Evolutionary conservation across 2,329 filamentous ascomycete genomes (phyloP).

Genomic region (Gremmenia infestans): DNA sequence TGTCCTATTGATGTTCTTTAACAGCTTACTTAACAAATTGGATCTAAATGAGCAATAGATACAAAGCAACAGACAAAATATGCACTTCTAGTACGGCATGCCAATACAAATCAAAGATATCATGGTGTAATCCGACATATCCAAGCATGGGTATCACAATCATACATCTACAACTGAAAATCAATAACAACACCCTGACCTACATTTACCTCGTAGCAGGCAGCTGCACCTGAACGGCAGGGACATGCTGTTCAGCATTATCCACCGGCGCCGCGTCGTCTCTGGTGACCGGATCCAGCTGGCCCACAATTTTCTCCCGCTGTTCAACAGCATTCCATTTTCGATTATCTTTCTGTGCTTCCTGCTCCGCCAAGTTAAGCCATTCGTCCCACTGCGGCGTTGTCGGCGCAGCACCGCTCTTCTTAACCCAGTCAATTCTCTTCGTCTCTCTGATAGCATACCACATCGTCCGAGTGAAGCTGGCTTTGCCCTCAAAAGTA

Average conservation of each 20-base stretch:
- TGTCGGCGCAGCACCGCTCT: constrained; percentile 46
- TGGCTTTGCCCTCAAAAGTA: constrained; percentile 38
- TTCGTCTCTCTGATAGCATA: constrained; percentile 52
- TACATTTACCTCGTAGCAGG: constrained; percentile 7
- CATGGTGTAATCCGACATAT: neutral
- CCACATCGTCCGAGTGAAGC: constrained; percentile 54
- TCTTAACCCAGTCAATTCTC: constrained; percentile 47
- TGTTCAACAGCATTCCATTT: constrained; percentile 44
- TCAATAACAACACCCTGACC: neutral
- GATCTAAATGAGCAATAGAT: neutral
- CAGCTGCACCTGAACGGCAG: constrained; percentile 22
- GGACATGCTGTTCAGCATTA: constrained; percentile 23
- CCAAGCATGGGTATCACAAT: neutral
- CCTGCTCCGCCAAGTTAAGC: constrained; percentile 44
- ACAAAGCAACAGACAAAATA: neutral
- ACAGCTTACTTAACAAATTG: no score
- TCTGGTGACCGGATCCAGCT: constrained; percentile 9
- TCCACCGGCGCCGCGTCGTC: constrained; percentile 9
- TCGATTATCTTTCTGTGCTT: constrained; percentile 31
- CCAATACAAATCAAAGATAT: neutral
- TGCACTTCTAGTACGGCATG: neutral
- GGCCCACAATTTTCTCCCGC: constrained; percentile 44
- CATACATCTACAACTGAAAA: neutral
- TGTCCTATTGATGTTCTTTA: no score
- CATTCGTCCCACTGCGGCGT: constrained; percentile 50